phyloP scores from a whole-genome alignment of 768 basidiomycete species.

The Suillus weaverae region DNA sequence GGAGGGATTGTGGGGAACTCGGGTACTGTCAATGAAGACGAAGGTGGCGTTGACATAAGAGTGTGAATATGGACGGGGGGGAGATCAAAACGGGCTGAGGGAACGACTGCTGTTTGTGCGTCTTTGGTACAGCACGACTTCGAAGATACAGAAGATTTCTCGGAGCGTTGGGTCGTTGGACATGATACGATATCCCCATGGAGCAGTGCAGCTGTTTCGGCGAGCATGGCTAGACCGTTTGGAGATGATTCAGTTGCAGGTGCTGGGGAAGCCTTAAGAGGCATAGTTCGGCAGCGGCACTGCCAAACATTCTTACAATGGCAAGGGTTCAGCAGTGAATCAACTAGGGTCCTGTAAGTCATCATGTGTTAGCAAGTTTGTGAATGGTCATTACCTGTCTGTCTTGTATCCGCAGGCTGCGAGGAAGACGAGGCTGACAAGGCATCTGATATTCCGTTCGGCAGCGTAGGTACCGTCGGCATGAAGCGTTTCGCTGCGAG shows the following conservation, averaged over 20 bases:
- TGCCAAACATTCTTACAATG: constrained; percentile 54
- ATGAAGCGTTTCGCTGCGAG: constrained; percentile 63
- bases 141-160: constrained; percentile 6
- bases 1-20: constrained; percentile 61
- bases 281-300: constrained; percentile 46
- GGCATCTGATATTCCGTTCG: constrained; percentile 70
- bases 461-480: constrained; percentile 68
- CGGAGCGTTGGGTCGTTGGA: background rate
- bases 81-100: constrained; percentile 9
- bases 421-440: constrained; percentile 28
- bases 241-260: background rate
- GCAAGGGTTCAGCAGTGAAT: constrained; percentile 64
- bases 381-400: constrained; percentile 42
- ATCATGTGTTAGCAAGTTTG: constrained; percentile 11
- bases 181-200: constrained; percentile 1
- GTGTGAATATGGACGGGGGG: constrained; percentile 44
- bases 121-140: constrained; percentile 23
- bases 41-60: constrained; percentile 40
- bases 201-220: constrained; percentile 36
- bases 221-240: constrained; percentile 35
- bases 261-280: constrained; percentile 2
- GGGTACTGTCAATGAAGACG: constrained; percentile 31
- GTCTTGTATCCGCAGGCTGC: constrained; percentile 44
- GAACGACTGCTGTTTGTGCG: background rate
- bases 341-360: constrained; percentile 41